Base-by-base conservation (phyloP, 78 protist genomes). In the Capsaspora owczarzaki region DNA sequence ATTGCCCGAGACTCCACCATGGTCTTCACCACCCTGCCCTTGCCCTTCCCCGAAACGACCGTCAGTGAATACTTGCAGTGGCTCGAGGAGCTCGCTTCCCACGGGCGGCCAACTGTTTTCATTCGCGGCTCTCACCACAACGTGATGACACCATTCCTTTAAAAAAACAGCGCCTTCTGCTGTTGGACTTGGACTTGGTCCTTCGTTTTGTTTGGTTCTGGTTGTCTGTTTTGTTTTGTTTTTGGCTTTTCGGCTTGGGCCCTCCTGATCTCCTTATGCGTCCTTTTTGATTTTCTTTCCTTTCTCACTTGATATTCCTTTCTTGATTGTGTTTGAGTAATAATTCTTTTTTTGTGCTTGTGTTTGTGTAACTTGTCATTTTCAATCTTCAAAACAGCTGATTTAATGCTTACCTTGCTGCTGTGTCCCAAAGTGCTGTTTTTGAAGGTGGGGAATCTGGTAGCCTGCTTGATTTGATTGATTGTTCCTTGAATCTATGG, bases 41-140 rank as follows among this genome's bases (percentile, higher is more conserved):
- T 69, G 37, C 75, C 75, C 5, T 29, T 2, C 75, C 14, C 6
- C 22, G 22, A 14, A 22, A 63, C 41, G 20, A 6, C 72, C 3
- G 43, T 20, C 2, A 35, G 72, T 41, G 41, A 29, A 16, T 56
- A 6, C 37, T 2, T 51, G 46, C 25, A 29, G 31, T 42, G 51
- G 51, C 71, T 61, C 43, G 81, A 77, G 27, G 22, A 1, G 74
- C 14, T 61, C 33, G 1, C 53, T 12, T 29, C 14, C 53, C 51
- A n/a, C 27, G 41, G 12, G 5, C 74, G 3, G 25, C 81, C 66
- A 33, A 77, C 74, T 25, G 2, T 77, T 8, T 23, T 77, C 2
- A n/a, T 77, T 49, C 81, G 81, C 29, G 81, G 81, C 81, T 42
- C 35, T 56, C 74, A 61, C 41, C 42, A 56, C 27, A 25, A 56